Conservation (phyloP, 345 rosid genomes). For the Arabidopsis arenosa region DNA sequence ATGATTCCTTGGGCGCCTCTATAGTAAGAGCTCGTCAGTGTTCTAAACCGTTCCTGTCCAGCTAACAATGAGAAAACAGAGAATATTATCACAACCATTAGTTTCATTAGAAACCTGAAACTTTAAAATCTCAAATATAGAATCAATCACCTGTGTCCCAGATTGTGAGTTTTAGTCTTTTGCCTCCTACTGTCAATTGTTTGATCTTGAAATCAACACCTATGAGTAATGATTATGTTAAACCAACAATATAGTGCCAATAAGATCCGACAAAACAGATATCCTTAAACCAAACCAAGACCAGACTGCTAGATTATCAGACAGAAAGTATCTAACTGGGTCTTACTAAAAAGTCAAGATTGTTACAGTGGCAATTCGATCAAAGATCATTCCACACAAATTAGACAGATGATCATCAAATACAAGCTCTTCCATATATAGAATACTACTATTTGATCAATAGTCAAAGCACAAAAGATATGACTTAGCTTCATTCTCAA, state of each 20-base stretch:
- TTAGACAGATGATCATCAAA: constrained; percentile 9
- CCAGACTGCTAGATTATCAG: not conserved
- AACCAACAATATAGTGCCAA: constrained; percentile 13
- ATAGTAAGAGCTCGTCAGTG: constrained; percentile 90
- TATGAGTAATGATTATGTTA: constrained; percentile 27
- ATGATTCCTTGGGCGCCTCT: constrained; percentile 95
- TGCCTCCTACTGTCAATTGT: constrained; percentile 76
- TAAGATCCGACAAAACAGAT: constrained; percentile 26
- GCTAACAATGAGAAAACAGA: constrained; percentile 56
- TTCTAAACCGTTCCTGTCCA: constrained; percentile 96
- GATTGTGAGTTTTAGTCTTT: constrained; percentile 86
- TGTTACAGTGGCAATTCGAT: not conserved
- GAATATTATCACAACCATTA: not conserved
- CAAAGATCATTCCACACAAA: constrained; percentile 14
- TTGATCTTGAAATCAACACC: constrained; percentile 99
- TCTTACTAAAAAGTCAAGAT: not conserved
- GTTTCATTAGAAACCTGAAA: not conserved
- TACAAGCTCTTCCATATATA: constrained; percentile 1
- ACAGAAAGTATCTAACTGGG: constrained; percentile 30
- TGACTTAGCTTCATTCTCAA: constrained; percentile 12
- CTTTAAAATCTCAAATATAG: not conserved
- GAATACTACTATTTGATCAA: constrained; percentile 34
- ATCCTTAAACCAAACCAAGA: constrained; percentile 27
- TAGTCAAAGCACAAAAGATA: not conserved
- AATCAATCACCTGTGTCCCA: constrained; percentile 90